A percentile compares a stretch with the other conserved stretches of the same genome.
Evolutionary conservation across 805 yeast species (phyloP).

Genomic region (Kockiozyma suomiensis): DNA sequence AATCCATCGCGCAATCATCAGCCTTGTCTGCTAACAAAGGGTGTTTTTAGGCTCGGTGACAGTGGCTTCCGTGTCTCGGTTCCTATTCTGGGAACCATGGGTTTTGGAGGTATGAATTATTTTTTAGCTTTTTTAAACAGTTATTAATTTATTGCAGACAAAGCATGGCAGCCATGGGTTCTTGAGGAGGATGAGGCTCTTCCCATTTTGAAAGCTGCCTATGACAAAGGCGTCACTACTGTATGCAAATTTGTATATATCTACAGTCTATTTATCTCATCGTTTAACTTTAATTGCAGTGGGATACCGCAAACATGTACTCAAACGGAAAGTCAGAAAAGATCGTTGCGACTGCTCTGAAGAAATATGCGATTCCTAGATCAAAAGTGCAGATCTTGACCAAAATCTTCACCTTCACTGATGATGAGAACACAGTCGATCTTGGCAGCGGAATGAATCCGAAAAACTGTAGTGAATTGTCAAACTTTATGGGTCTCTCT

Average conservation of each 20-base stretch:
- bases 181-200: constrained; percentile 20
- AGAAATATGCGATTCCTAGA: constrained; percentile 51
- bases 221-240: constrained; percentile 47
- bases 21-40: not conserved
- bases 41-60: constrained; percentile 17
- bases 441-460: no score
- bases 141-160: not conserved
- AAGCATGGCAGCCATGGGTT: constrained; percentile 21
- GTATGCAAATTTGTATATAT: not conserved
- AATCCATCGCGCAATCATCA: not conserved
- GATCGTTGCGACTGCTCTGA: constrained; percentile 39
- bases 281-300: constrained; percentile 37
- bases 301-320: constrained; percentile 49
- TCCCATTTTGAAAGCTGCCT: constrained; percentile 23
- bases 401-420: constrained; percentile 41
- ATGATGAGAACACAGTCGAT: constrained; percentile 33
- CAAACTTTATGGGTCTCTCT: constrained; percentile 47
- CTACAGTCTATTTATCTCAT: not conserved
- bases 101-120: constrained; percentile 33
- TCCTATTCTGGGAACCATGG: constrained; percentile 31
- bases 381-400: constrained; percentile 57
- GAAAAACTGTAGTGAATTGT: constrained; percentile 48
- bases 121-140: not conserved
- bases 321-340: constrained; percentile 48
- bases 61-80: constrained; percentile 28